These are phyloP conservation scores for Cylindrodendrum hubeiense DNA, from an alignment of 2,329 filamentous ascomycete species.

Conservation along the genomic window DNA sequence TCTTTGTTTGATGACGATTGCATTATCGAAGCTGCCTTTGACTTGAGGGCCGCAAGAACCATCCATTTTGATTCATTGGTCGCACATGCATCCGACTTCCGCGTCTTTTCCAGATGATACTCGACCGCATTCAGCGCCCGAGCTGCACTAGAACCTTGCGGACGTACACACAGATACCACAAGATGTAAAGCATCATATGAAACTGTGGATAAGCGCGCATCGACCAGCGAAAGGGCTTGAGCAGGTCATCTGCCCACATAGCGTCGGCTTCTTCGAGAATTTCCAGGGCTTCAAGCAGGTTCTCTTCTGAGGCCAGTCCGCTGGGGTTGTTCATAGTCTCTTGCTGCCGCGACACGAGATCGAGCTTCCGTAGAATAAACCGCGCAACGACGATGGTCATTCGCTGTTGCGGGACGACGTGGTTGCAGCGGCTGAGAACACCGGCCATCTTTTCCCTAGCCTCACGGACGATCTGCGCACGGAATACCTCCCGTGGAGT, in stretches of 20 bases:
- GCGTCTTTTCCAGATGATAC: slow-evolving; percentile 21
- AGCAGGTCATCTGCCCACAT: slow-evolving; percentile 53
- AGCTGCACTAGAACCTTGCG: slow-evolving; percentile 43
- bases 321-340: slow-evolving; percentile 42
- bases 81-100: not conserved
- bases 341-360: slow-evolving; percentile 62
- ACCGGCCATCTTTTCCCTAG: slow-evolving; percentile 48
- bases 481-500: slow-evolving; percentile 48
- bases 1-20: slow-evolving; percentile 17
- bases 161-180: slow-evolving; percentile 57
- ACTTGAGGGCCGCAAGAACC: slow-evolving; percentile 46
- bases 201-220: slow-evolving; percentile 56
- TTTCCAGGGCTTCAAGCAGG: slow-evolving; percentile 48
- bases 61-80: slow-evolving; percentile 46
- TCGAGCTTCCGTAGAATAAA: slow-evolving; percentile 54
- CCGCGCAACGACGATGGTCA: slow-evolving; percentile 44
- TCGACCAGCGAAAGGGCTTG: slow-evolving; percentile 52
- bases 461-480: slow-evolving; percentile 54
- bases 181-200: slow-evolving; percentile 58
- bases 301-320: slow-evolving; percentile 47
- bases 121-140: slow-evolving; percentile 49
- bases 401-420: slow-evolving; percentile 58
- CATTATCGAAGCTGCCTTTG: slow-evolving; percentile 44
- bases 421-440: slow-evolving; percentile 60
- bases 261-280: slow-evolving; percentile 48